phyloP scores from a whole-genome alignment of 1,139 yeast species.

The Eremothecium sinecaudum region DNA sequence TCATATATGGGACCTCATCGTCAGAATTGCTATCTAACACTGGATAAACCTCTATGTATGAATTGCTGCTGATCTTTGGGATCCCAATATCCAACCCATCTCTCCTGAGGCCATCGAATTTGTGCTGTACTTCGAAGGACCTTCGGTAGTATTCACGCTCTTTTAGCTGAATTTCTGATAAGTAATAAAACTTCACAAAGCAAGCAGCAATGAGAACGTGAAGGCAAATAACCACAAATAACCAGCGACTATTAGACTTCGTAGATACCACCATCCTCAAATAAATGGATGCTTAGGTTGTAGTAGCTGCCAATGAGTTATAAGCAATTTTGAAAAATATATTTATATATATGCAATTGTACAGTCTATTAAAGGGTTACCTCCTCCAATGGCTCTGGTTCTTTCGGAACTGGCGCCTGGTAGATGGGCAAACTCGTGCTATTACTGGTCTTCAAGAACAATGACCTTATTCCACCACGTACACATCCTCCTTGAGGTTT shows the following conservation, averaged over 20 bases:
- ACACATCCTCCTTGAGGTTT: conserved; percentile 55
- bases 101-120: conserved; percentile 8
- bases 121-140: conserved; percentile 8
- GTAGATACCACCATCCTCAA: too few relatives aligned
- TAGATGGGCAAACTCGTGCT: conserved; percentile 49
- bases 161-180: too few relatives aligned
- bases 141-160: background rate
- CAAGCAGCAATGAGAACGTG: too few relatives aligned
- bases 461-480: conserved; percentile 38
- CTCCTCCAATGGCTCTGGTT: too few relatives aligned
- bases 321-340: too few relatives aligned
- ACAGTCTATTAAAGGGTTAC: too few relatives aligned
- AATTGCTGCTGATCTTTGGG: conserved; percentile 37
- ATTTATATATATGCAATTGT: too few relatives aligned
- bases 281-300: too few relatives aligned
- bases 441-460: conserved; percentile 53
- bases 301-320: too few relatives aligned
- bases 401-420: conserved; percentile 7
- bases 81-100: conserved; percentile 3
- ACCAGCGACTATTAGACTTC: too few relatives aligned
- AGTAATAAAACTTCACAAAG: too few relatives aligned
- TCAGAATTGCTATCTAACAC: conserved; percentile 33
- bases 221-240: too few relatives aligned
- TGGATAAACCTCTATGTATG: conserved; percentile 42
- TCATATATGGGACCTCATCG: conserved; percentile 35